A percentile compares a stretch with the other conserved stretches of the same genome.
These are phyloP conservation scores for Vitellaria paradoxa DNA, from an alignment of 179 eudicot genomes.

Conservation along the genomic window DNA sequence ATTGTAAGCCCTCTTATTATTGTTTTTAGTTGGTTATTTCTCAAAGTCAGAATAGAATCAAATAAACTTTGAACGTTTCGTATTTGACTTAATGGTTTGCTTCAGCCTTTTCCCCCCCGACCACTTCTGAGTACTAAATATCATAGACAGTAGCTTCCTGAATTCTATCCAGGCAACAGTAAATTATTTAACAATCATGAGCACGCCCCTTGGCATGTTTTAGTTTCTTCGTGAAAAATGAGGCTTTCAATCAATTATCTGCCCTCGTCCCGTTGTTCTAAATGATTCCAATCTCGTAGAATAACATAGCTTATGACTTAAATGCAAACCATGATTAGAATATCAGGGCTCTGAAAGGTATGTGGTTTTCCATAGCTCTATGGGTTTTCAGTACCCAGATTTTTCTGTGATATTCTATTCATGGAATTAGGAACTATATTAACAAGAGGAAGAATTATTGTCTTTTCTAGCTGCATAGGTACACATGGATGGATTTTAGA, in stretches of 20 bases:
- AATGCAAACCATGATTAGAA: neutral
- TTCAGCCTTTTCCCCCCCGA: too few relatives aligned
- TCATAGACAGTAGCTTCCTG: neutral
- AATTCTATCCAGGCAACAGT: neutral
- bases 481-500: constrained; percentile 3
- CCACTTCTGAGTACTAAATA: neutral
- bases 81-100: neutral
- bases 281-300: too few relatives aligned
- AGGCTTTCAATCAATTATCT: neutral
- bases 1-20: constrained; percentile 80
- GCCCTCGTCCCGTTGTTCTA: neutral
- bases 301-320: neutral
- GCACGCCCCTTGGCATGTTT: neutral
- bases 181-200: neutral
- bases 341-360: constrained; percentile 6
- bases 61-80: neutral
- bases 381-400: constrained; percentile 21
- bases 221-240: neutral
- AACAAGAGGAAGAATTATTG: neutral
- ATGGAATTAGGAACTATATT: neutral
- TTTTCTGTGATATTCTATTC: neutral
- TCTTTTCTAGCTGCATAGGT: neutral
- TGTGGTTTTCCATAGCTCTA: constrained; percentile 11
- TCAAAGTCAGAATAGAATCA: neutral
- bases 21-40: constrained; percentile 1